Evolutionary conservation across 208 protist species (phyloP).

Genomic region (Phytomonas francai): DNA sequence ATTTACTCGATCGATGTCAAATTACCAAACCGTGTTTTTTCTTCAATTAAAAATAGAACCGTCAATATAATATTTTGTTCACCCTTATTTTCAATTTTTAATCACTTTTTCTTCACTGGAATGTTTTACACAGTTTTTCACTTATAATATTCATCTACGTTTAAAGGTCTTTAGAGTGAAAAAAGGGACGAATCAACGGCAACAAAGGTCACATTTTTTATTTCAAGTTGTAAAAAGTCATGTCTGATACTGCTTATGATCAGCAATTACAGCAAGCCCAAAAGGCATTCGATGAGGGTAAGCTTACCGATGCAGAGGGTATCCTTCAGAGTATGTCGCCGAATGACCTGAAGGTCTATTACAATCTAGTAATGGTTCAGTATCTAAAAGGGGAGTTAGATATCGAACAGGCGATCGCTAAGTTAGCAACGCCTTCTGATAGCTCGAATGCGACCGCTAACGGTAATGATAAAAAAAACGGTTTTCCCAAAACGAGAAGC

Average conservation of each 20-base stretch:
- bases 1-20: neutral
- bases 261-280: slow-evolving; percentile 27
- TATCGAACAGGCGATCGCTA: slow-evolving; percentile 37
- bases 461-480: slow-evolving; percentile 16
- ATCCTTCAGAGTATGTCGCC: slow-evolving; percentile 50
- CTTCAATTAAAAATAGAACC: slow-evolving; percentile 3
- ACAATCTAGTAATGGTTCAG: slow-evolving; percentile 73
- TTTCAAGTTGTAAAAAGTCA: slow-evolving; percentile 1
- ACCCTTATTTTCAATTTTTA: neutral
- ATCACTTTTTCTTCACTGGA: slow-evolving; percentile 3
- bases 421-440: slow-evolving; percentile 18
- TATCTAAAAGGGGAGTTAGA: slow-evolving; percentile 53
- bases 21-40: slow-evolving; percentile 1
- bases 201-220: neutral
- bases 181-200: neutral
- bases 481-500: slow-evolving; percentile 15
- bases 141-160: neutral
- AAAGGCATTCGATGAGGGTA: slow-evolving; percentile 55
- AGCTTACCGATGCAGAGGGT: slow-evolving; percentile 57
- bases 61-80: slow-evolving; percentile 4
- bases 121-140: neutral
- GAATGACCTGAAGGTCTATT: slow-evolving; percentile 71
- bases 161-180: neutral
- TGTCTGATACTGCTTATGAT: slow-evolving; percentile 5
- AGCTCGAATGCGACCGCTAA: slow-evolving; percentile 8